Percentiles rank a stretch among this genome's conserved stretches.
phyloP scores from a whole-genome alignment of 1,139 yeast species.

The Suhomyces coccinellae region DNA sequence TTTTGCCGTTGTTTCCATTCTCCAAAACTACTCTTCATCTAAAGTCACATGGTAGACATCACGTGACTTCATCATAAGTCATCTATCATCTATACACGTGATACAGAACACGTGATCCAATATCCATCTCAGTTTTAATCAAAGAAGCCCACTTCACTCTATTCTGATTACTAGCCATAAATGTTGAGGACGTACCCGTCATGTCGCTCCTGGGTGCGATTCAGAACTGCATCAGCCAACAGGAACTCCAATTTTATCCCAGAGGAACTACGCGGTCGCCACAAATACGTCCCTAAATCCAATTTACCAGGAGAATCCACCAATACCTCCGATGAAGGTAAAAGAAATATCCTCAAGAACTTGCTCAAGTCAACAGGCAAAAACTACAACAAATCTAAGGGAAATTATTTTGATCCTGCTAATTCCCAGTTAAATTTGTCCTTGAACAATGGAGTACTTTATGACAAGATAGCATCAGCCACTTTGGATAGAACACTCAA shows the following conservation, averaged over 20 bases:
- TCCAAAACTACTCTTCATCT: too few relatives aligned
- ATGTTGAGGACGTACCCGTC: not conserved
- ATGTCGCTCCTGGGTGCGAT: slow-evolving; percentile 3
- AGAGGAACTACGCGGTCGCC: slow-evolving; percentile 6
- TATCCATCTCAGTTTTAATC: slow-evolving; percentile 3
- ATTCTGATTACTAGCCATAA: not conserved
- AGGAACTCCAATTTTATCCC: slow-evolving; percentile 6
- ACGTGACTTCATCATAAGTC: not conserved
- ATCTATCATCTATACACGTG: not conserved
- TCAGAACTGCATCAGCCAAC: not conserved
- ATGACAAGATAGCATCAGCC: slow-evolving; percentile 17
- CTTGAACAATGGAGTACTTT: slow-evolving; percentile 16
- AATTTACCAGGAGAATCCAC: not conserved
- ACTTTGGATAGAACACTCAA: slow-evolving; percentile 19
- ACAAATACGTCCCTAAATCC: slow-evolving; percentile 4
- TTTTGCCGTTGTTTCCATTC: too few relatives aligned
- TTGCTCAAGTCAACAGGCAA: slow-evolving; percentile 10
- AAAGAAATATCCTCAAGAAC: slow-evolving; percentile 4
- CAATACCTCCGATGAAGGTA: not conserved
- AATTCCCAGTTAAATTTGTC: slow-evolving; percentile 16
- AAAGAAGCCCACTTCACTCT: not conserved
- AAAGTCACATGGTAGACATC: too few relatives aligned
- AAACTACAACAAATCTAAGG: slow-evolving; percentile 5
- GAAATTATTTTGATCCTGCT: slow-evolving; percentile 17
- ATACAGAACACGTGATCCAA: slow-evolving; percentile 1